Evolutionary conservation across 2,329 filamentous ascomycete genomes (phyloP).

Genomic region (Trichoderma afroharzianum): DNA sequence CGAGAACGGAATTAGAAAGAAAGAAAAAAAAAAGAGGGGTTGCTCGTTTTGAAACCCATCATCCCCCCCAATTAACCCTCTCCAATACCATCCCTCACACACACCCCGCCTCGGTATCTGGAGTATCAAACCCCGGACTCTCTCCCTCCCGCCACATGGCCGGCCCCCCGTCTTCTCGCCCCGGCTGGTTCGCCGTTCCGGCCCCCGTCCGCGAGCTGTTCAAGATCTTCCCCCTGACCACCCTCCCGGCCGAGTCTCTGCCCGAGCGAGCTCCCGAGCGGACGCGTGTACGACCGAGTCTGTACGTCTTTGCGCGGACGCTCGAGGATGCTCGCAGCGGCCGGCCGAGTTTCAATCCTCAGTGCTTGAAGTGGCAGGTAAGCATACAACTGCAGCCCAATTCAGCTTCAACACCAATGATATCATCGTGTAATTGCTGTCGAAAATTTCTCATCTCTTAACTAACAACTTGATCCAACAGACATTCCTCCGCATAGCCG

Average conservation of each 20-base stretch:
- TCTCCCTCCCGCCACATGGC: not conserved
- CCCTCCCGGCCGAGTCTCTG: constrained; percentile 71
- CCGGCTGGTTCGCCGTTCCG: constrained; percentile 58
- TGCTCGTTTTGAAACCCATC: not conserved
- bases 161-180: constrained; percentile 7
- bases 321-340: constrained; percentile 44
- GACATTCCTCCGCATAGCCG: constrained; percentile 78
- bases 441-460: no score
- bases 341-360: constrained; percentile 80
- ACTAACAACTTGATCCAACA: constrained; percentile 34
- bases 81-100: not conserved
- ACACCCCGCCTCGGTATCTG: not conserved
- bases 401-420: not conserved
- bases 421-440: not conserved
- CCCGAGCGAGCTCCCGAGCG: constrained; percentile 54
- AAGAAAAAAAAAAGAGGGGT: not conserved
- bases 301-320: constrained; percentile 74
- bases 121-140: not conserved
- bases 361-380: constrained; percentile 96
- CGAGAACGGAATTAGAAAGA: not conserved
- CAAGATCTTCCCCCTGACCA: constrained; percentile 74
- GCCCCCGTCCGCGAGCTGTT: constrained; percentile 77
- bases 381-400: not conserved
- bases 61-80: not conserved
- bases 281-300: constrained; percentile 45